A percentile compares a stretch with the other conserved stretches of the same genome.
phyloP scores from a whole-genome alignment of 2,329 filamentous ascomycete genomes.

The Erysiphe neolycopersici region DNA sequence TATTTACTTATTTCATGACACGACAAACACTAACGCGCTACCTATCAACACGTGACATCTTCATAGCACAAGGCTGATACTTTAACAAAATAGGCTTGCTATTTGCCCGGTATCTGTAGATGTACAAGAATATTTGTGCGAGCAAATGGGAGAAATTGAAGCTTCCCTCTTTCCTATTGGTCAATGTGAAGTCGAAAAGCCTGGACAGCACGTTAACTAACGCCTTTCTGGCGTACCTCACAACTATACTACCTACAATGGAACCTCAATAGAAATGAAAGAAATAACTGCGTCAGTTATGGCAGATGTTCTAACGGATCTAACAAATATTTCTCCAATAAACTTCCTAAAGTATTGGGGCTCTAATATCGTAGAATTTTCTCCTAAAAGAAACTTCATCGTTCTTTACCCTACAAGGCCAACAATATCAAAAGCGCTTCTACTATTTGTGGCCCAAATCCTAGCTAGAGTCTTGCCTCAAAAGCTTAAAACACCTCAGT shows the following conservation, averaged over 20 bases:
- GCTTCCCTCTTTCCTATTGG: not conserved
- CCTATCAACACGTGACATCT: no score
- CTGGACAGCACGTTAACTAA: not conserved
- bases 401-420: not conserved
- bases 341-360: not conserved
- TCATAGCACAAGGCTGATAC: no score
- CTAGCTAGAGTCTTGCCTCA: not conserved
- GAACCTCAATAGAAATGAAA: not conserved
- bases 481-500: not conserved
- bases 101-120: no score
- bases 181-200: not conserved
- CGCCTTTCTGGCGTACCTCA: not conserved
- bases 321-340: not conserved
- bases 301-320: not conserved
- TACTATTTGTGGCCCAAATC: not conserved
- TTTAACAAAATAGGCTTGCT: no score
- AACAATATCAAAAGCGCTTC: not conserved
- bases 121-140: not conserved
- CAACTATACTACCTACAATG: not conserved
- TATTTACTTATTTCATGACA: no score
- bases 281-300: not conserved
- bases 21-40: no score
- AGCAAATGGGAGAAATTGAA: not conserved
- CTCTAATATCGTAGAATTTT: not conserved
- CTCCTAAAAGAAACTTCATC: not conserved